Evolutionary conservation across 2,329 filamentous ascomycete species (phyloP).

Genomic region (Fusarium sp.): DNA sequence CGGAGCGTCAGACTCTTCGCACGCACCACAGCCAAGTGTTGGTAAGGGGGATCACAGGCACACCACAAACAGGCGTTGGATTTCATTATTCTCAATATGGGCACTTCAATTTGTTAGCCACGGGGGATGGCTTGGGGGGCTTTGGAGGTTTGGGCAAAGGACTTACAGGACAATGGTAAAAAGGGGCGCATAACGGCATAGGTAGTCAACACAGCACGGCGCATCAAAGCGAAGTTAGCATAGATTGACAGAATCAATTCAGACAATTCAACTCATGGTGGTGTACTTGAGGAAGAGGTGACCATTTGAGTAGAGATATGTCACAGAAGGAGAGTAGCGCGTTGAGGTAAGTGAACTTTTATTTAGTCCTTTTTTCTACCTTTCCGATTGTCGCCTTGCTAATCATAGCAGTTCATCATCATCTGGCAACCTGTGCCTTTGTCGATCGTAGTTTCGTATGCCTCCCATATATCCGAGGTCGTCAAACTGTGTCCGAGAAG

Average conservation of each 20-base stretch:
- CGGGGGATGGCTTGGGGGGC: slow-evolving; percentile 17
- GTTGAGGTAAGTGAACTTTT: slow-evolving; percentile 13
- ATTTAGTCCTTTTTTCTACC: slow-evolving; percentile 10
- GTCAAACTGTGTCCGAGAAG: slow-evolving; percentile 32
- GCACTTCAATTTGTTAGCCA: slow-evolving; percentile 25
- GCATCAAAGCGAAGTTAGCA: slow-evolving; percentile 36
- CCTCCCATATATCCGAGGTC: slow-evolving; percentile 27
- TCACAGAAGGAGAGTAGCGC: not conserved
- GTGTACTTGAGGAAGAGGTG: not conserved
- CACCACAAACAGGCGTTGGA: slow-evolving; percentile 36
- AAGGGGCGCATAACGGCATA: slow-evolving; percentile 27
- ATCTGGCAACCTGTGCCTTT: slow-evolving; percentile 25
- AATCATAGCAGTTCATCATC: slow-evolving; percentile 31
- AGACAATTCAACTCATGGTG: slow-evolving; percentile 10
- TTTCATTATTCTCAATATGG: slow-evolving; percentile 40
- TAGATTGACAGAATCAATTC: slow-evolving; percentile 46
- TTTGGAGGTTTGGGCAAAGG: slow-evolving; percentile 23
- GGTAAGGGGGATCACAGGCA: slow-evolving; percentile 10
- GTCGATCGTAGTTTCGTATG: slow-evolving; percentile 7
- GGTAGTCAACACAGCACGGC: slow-evolving; percentile 8
- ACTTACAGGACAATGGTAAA: slow-evolving; percentile 11
- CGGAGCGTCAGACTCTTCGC: slow-evolving; percentile 20
- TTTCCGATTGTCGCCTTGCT: slow-evolving; percentile 7
- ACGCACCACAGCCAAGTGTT: slow-evolving; percentile 21
- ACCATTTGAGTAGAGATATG: not conserved